Evolutionary conservation across 1,139 yeast genomes (phyloP).

Genomic region (Williopsis jadinii): DNA sequence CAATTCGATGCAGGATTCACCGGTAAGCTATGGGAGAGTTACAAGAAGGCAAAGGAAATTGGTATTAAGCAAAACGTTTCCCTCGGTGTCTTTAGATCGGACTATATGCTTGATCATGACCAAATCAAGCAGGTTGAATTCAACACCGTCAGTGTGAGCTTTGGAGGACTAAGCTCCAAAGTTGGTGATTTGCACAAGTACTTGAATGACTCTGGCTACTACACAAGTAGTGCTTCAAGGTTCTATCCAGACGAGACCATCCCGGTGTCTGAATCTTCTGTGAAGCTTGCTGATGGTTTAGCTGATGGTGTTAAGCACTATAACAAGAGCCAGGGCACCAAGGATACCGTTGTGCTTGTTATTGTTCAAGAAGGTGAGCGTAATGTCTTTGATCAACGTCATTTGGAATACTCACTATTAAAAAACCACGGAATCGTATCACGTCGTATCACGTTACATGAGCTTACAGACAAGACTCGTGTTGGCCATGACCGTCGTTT

Average conservation of each 20-base stretch:
- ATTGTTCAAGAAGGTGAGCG: conserved; percentile 82
- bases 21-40: conserved; percentile 62
- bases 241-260: conserved; percentile 44
- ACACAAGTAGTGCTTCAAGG: conserved; percentile 28
- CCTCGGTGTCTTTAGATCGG: conserved; percentile 84
- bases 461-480: conserved; percentile 40
- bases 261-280: conserved; percentile 61
- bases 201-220: conserved; percentile 50
- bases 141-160: conserved; percentile 92
- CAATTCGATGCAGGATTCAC: conserved; percentile 70
- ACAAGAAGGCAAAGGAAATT: conserved; percentile 37
- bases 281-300: conserved; percentile 61
- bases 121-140: conserved; percentile 88
- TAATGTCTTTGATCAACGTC: conserved; percentile 87
- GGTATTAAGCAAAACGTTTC: conserved; percentile 65
- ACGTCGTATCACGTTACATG: conserved; percentile 60
- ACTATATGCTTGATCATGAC: conserved; percentile 65
- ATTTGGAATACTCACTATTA: conserved; percentile 65
- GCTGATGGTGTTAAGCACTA: conserved; percentile 60
- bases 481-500: conserved; percentile 40
- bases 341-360: conserved; percentile 55
- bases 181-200: conserved; percentile 72
- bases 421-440: conserved; percentile 50
- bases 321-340: conserved; percentile 19
- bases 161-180: conserved; percentile 82